Percentiles rank a stretch among this genome's conserved stretches.
phyloP scores from a whole-genome alignment of 345 rosid genomes.

The Lagerstroemia speciosa region DNA sequence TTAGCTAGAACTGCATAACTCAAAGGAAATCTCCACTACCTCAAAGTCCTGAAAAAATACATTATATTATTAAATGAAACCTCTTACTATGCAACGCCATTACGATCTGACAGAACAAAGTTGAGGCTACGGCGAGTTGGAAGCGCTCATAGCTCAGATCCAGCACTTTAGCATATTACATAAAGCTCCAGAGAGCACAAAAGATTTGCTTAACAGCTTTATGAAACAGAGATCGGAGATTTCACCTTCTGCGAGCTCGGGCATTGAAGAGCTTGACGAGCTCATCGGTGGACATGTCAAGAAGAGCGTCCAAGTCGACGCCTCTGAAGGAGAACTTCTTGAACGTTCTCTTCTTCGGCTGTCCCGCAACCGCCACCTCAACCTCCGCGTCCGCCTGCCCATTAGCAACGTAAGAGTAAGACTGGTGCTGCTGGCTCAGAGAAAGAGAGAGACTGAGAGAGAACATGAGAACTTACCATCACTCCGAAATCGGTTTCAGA shows the following conservation, averaged over 20 bases:
- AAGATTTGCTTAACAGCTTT: background rate
- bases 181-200: background rate
- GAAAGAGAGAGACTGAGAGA: background rate
- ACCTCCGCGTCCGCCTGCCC: slow-evolving; percentile 36
- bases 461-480: slow-evolving; percentile 19
- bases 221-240: background rate
- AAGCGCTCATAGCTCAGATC: background rate
- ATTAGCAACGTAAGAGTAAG: background rate
- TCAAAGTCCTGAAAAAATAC: background rate
- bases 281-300: slow-evolving; percentile 91
- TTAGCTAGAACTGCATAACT: too few relatives aligned
- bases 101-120: background rate
- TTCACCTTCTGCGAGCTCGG: slow-evolving; percentile 88
- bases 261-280: slow-evolving; percentile 84
- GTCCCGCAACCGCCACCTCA: slow-evolving; percentile 34
- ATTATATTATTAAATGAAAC: background rate
- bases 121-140: background rate
- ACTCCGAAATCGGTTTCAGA: slow-evolving; percentile 1
- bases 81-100: background rate
- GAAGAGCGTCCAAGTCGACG: slow-evolving; percentile 52
- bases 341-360: too few relatives aligned
- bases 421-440: background rate
- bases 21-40: too few relatives aligned
- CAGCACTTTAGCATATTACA: background rate
- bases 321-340: slow-evolving; percentile 53